Percentiles rank a stretch among this genome's conserved stretches.
Evolutionary conservation across 805 yeast species (phyloP).

Genomic region (Candida tallmaniae): DNA sequence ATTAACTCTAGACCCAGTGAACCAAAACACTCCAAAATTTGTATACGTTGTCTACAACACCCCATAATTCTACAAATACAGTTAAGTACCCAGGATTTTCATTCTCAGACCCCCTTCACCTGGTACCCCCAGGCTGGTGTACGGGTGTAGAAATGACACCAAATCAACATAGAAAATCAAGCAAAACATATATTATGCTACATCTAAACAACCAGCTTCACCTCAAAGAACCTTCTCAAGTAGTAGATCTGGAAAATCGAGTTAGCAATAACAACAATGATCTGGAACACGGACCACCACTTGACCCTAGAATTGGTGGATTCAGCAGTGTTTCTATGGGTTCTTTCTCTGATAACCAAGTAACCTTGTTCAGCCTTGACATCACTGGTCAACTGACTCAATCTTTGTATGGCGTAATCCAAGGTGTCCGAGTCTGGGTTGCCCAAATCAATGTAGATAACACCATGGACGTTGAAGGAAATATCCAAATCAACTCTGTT

Average conservation of each 20-base stretch:
- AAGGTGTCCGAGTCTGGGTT: conserved; percentile 73
- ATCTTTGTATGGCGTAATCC: conserved; percentile 76
- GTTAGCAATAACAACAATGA: conserved; percentile 78
- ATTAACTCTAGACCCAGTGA: no score
- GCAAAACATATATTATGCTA: no score
- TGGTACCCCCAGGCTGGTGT: no score
- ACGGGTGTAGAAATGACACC: no score
- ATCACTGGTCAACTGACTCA: conserved; percentile 73
- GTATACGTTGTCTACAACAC: no score
- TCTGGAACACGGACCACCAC: conserved; percentile 96
- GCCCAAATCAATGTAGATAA: conserved; percentile 75
- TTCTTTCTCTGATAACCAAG: conserved; percentile 92
- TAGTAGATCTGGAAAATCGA: conserved; percentile 92
- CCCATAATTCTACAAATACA: no score
- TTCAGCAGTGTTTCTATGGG: conserved; percentile 98
- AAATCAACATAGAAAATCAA: no score
- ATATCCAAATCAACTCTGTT: conserved; percentile 78
- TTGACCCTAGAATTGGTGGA: conserved; percentile 94
- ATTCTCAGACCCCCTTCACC: no score
- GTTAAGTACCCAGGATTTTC: no score
- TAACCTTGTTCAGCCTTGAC: conserved; percentile 91
- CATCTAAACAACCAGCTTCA: conserved; percentile 65
- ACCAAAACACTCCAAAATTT: no score
- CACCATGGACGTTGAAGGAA: conserved; percentile 92
- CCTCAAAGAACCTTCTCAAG: conserved; percentile 93